Evolutionary conservation across 106 monocot species (phyloP).

Genomic region (Dendrobium nobile): DNA sequence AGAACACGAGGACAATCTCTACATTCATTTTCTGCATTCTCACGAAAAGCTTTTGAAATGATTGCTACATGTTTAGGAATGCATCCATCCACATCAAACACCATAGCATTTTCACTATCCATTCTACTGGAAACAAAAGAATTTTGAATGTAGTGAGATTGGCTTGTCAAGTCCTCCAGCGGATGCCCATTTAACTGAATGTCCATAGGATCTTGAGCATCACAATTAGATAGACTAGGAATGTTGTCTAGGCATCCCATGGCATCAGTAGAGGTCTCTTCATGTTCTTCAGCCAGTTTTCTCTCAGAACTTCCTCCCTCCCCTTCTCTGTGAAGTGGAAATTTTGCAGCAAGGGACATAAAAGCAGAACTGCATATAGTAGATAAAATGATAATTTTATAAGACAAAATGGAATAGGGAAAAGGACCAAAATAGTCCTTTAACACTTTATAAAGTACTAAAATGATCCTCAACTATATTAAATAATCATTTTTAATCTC

Average conservation of each 20-base stretch:
- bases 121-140: neutral
- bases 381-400: neutral
- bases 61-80: neutral
- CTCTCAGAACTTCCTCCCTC: neutral
- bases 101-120: neutral
- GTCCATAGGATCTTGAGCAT: conserved; percentile 7
- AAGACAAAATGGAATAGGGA: neutral
- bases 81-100: conserved; percentile 1
- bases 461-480: too few species aligned
- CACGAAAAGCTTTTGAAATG: neutral
- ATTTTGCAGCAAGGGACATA: conserved; percentile 19
- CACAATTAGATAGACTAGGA: neutral
- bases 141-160: conserved; percentile 1
- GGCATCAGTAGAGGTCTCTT: neutral
- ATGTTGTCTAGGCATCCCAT: neutral
- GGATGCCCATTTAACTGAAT: neutral
- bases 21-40: neutral
- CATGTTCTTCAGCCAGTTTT: neutral
- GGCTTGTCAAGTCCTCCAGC: neutral
- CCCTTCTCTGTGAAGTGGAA: conserved; percentile 4
- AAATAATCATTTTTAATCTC: too few species aligned
- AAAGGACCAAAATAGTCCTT: too few species aligned
- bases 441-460: too few species aligned
- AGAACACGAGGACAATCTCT: neutral
- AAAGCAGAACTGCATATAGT: conserved; percentile 15